These are phyloP conservation scores for Exophiala sideris DNA, from an alignment of 2,329 filamentous ascomycete genomes.

Conservation along the genomic window DNA sequence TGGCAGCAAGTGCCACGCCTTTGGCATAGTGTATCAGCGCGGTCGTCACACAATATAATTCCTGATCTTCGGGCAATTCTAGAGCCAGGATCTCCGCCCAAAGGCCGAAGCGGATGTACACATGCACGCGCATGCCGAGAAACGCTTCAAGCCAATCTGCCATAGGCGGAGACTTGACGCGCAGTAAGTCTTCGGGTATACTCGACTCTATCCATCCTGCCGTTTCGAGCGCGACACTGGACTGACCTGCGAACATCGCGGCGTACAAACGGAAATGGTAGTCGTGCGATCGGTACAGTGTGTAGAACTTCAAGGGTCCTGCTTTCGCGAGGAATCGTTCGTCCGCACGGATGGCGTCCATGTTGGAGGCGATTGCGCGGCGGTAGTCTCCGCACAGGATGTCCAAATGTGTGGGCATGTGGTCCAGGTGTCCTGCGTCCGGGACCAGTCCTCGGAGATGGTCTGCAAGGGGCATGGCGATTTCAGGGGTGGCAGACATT, in stretches of 20 bases:
- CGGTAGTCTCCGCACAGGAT: constrained; percentile 69
- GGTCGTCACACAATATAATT: constrained; percentile 66
- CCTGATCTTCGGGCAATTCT: constrained; percentile 53
- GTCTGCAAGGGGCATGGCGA: constrained; percentile 60
- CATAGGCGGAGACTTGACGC: constrained; percentile 67
- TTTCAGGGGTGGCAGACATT: constrained; percentile 66
- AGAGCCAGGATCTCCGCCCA: constrained; percentile 65
- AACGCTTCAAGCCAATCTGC: constrained; percentile 76
- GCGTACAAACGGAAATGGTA: constrained; percentile 74
- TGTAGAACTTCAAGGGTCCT: constrained; percentile 69
- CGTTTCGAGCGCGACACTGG: constrained; percentile 59
- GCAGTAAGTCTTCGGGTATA: constrained; percentile 62
- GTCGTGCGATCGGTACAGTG: constrained; percentile 70
- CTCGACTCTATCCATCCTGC: constrained; percentile 58
- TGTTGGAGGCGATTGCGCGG: constrained; percentile 64
- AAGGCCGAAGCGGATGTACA: constrained; percentile 67
- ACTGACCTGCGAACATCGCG: constrained; percentile 72
- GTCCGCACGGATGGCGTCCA: constrained; percentile 64
- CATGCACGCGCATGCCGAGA: constrained; percentile 64
- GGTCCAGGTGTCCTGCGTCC: constrained; percentile 66
- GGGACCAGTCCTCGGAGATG: constrained; percentile 62
- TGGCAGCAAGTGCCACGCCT: constrained; percentile 63
- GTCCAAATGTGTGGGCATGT: constrained; percentile 78
- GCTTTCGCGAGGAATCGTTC: constrained; percentile 60
- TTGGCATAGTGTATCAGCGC: constrained; percentile 67